These are phyloP conservation scores for Fragaria iinumae DNA, from an alignment of 306 rosid genomes.

Conservation along the genomic window DNA sequence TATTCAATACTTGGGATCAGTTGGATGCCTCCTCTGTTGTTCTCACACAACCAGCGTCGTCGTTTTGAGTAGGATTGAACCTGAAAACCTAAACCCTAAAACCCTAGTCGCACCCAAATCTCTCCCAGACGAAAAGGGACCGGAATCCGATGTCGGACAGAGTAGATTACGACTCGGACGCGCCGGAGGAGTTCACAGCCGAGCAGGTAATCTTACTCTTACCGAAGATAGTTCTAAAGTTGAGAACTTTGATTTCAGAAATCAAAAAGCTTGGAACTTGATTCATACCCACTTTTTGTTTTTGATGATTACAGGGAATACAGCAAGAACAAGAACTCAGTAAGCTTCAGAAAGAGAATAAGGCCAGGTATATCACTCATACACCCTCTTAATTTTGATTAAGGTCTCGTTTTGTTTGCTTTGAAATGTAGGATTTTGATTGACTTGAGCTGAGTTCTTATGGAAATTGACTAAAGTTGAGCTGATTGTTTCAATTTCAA, in stretches of 20 bases:
- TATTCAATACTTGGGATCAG: neutral
- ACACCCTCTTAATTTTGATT: neutral
- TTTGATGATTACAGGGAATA: conserved; percentile 51
- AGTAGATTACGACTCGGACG: conserved; percentile 59
- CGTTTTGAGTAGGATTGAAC: conserved; percentile 4
- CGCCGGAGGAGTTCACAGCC: conserved; percentile 84
- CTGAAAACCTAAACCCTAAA: conserved; percentile 1
- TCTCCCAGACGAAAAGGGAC: conserved; percentile 1
- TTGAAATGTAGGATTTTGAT: neutral
- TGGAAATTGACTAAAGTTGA: neutral
- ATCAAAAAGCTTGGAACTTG: neutral
- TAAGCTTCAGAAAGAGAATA: conserved; percentile 60
- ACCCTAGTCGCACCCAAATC: conserved; percentile 27
- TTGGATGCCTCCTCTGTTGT: neutral
- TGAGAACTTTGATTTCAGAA: neutral
- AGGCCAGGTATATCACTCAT: conserved; percentile 47
- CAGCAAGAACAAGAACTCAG: conserved; percentile 52
- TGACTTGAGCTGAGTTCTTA: neutral
- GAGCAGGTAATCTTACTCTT: conserved; percentile 40
- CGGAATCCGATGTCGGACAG: conserved; percentile 44
- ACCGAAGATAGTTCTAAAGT: neutral
- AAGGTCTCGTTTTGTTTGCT: neutral
- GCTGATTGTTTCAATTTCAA: neutral
- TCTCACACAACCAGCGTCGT: neutral
- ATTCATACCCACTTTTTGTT: neutral